Base-by-base conservation (phyloP, 169 alveolate species). In the Plasmodium reichenowi region DNA sequence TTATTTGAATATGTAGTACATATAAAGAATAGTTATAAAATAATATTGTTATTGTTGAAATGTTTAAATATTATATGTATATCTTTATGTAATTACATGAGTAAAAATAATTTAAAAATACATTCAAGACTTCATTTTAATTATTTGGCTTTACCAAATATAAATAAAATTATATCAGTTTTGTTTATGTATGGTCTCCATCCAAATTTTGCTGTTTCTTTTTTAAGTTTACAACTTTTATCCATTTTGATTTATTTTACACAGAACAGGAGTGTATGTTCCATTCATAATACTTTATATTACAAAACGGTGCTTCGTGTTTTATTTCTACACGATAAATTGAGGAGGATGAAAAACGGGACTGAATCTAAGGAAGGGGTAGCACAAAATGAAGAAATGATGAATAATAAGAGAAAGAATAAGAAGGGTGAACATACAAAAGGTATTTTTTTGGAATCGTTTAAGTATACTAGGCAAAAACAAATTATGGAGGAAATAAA, bases 71-170 rank as follows among this genome's bases (percentile, higher is more conserved):
- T 86, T 22, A 86, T 86, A 52, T 86, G 92, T 43, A 72, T 86
- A 72, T 73, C 73, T 12, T 47, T 86, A 38, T 66, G 63, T 73
- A 86, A 86, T 72, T 38, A 72, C 32, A 86, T 86, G 92, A 56
- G 43, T 63, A 48, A 71, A 58, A 59, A 62, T 47, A 72, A 86
- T 52, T 64, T 86, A 52, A 86, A 71, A 47, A 62, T 86, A 45
- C 92, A 86, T 56, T 48, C 88, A 52, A 86, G 63, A 50, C 15
- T 86, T 9, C 92, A 86, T 62, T 86, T 32, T 32, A 86, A 86
- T 62, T 86, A 32, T 74, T 70, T 86, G 26, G 87, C 32, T n/a
- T 72, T 86, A 63, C 92, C 92, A 17, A 58, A 64, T 48, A 86
- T 86, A 68, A 72, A 60, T 48, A 71, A 64, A 62, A 54, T 86